phyloP scores from a whole-genome alignment of 1,139 yeast species.

The Saccharomyces hybrid region DNA sequence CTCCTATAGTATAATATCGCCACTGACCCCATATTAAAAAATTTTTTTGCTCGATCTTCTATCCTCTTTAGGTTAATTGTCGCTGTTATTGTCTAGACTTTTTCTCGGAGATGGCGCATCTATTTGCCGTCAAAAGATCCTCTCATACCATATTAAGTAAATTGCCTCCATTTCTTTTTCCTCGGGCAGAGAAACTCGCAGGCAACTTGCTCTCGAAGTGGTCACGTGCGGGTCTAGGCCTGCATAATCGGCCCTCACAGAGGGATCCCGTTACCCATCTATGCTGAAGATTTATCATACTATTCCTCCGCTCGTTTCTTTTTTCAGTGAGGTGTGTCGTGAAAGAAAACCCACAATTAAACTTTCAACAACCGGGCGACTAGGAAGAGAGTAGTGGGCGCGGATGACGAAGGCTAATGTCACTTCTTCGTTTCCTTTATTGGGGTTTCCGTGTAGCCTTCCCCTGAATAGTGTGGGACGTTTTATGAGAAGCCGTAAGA shows the following conservation, averaged over 20 bases:
- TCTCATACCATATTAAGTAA: not conserved
- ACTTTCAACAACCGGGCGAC: not conserved
- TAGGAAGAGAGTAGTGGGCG: not conserved
- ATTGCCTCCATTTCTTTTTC: not conserved
- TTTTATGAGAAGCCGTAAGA: not conserved
- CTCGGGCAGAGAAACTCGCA: not conserved
- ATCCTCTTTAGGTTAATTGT: not conserved
- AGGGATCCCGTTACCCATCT: not conserved
- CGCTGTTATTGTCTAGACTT: not conserved
- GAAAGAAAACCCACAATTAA: not conserved
- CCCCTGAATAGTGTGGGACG: not conserved
- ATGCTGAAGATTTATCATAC: not conserved
- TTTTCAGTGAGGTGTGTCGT: not conserved
- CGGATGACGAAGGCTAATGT: not conserved
- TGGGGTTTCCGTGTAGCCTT: not conserved
- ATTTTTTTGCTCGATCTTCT: not conserved
- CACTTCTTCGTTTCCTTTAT: not conserved
- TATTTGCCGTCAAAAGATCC: not conserved
- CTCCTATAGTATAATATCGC: not conserved
- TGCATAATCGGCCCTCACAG: not conserved
- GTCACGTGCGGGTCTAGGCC: constrained; percentile 1
- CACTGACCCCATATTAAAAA: not conserved
- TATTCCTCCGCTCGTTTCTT: not conserved
- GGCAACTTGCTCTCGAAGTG: not conserved
- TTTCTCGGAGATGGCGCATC: not conserved